phyloP scores from a whole-genome alignment of 305 asterid genomes.

The Fraxinus xanthoxyloides region DNA sequence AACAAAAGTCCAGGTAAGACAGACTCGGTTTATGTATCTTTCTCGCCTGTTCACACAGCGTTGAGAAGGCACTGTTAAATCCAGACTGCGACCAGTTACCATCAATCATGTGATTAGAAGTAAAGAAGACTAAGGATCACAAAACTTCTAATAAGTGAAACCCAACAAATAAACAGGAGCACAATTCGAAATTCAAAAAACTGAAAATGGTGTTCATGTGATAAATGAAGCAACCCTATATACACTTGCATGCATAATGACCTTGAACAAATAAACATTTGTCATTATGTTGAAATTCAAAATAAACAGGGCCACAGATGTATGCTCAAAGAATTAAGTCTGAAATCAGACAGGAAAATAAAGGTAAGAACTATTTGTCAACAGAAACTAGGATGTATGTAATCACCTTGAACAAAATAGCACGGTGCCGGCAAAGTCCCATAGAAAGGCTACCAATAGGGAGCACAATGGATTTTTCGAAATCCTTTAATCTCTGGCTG shows the following conservation, averaged over 20 bases:
- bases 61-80: background rate
- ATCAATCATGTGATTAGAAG: background rate
- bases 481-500: constrained; percentile 57
- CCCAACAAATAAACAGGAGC: background rate
- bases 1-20: background rate
- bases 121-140: constrained; percentile 2
- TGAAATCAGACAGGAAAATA: background rate
- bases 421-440: constrained; percentile 98
- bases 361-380: background rate
- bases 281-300: too few species aligned
- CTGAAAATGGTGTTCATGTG: background rate
- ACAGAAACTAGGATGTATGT: background rate
- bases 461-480: constrained; percentile 65
- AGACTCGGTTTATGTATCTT: background rate
- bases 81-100: background rate
- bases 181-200: background rate
- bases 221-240: background rate
- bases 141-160: background rate
- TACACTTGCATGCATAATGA: background rate
- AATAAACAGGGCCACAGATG: background rate
- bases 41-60: background rate
- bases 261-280: background rate
- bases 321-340: constrained; percentile 3
- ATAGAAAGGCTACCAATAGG: constrained; percentile 81
- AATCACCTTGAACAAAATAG: constrained; percentile 85